A percentile compares a stretch with the other conserved stretches of the same genome.
Conservation (phyloP, 768 basidiomycete genomes). For the Suillus decipiens region DNA sequence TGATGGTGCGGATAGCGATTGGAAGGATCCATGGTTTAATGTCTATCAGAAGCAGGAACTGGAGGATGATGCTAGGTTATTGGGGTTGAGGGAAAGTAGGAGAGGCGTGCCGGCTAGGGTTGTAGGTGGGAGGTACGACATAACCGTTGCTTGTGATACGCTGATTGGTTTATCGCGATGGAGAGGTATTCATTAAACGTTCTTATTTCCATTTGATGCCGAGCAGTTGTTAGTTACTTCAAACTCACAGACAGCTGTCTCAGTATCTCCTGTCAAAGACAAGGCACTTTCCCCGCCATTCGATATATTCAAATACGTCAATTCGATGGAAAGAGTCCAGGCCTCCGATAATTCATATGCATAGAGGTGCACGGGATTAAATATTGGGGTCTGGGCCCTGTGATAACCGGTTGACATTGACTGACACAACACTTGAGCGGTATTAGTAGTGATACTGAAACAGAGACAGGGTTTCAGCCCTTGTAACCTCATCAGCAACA, state of each 20-base stretch:
- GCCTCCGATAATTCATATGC: background rate
- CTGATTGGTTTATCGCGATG: constrained; percentile 3
- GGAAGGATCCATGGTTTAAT: background rate
- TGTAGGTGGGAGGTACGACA: background rate
- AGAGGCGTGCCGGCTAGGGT: background rate
- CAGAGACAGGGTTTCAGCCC: background rate
- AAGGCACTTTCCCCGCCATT: background rate
- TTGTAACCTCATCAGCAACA: background rate
- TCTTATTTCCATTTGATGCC: background rate
- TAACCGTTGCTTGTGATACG: constrained; percentile 3
- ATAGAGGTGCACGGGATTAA: background rate
- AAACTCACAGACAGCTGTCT: background rate
- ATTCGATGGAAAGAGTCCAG: background rate
- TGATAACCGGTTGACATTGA: background rate
- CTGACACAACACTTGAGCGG: background rate
- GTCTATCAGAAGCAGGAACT: background rate
- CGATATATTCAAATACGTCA: background rate
- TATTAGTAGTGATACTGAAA: background rate
- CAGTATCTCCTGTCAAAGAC: background rate
- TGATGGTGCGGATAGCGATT: background rate
- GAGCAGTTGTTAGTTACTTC: background rate
- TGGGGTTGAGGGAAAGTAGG: constrained; percentile 1
- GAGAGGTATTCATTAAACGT: constrained; percentile 1
- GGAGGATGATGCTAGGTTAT: constrained; percentile 4
- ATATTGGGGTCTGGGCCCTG: background rate